phyloP scores from a whole-genome alignment of 768 basidiomycete genomes.

The Mycena rebaudengoi region DNA sequence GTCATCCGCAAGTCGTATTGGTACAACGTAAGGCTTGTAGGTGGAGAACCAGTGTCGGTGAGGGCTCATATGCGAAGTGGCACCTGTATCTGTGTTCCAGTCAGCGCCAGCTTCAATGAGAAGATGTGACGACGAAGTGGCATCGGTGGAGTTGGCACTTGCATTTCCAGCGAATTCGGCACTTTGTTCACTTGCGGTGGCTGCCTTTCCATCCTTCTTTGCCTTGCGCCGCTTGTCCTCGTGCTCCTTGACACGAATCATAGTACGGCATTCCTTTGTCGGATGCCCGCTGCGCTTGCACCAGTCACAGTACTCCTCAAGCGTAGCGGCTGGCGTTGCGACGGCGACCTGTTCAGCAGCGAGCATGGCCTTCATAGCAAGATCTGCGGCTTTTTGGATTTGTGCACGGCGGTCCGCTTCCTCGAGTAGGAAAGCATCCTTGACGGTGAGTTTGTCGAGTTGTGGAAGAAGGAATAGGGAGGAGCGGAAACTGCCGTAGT shows the following conservation, averaged over 20 bases:
- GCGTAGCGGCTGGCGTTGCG: background rate
- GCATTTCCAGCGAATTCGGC: conserved; percentile 23
- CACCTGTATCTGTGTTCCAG: conserved; percentile 43
- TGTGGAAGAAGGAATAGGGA: conserved; percentile 18
- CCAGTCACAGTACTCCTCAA: conserved; percentile 10
- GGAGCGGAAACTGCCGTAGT: conserved; percentile 20
- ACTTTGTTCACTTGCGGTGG: background rate
- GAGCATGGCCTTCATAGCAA: background rate
- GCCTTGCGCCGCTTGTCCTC: background rate
- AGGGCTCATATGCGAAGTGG: conserved; percentile 44
- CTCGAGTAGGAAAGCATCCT: conserved; percentile 16
- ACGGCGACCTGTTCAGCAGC: background rate
- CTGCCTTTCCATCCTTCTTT: background rate
- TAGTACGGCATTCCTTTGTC: conserved; percentile 11
- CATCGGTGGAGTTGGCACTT: conserved; percentile 8
- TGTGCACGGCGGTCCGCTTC: background rate
- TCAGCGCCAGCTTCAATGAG: conserved; percentile 19
- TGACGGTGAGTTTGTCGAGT: conserved; percentile 16
- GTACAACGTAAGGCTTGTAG: conserved; percentile 27
- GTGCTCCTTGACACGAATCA: background rate
- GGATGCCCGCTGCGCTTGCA: conserved; percentile 2
- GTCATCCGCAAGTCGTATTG: conserved; percentile 35
- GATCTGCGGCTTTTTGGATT: background rate
- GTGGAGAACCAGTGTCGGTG: conserved; percentile 37
- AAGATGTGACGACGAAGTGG: conserved; percentile 10